A percentile compares a stretch with the other conserved stretches of the same genome.
These are phyloP conservation scores for Trichosporon sp. DNA, from an alignment of 1,284 basidiomycete genomes.

Conservation along the genomic window DNA sequence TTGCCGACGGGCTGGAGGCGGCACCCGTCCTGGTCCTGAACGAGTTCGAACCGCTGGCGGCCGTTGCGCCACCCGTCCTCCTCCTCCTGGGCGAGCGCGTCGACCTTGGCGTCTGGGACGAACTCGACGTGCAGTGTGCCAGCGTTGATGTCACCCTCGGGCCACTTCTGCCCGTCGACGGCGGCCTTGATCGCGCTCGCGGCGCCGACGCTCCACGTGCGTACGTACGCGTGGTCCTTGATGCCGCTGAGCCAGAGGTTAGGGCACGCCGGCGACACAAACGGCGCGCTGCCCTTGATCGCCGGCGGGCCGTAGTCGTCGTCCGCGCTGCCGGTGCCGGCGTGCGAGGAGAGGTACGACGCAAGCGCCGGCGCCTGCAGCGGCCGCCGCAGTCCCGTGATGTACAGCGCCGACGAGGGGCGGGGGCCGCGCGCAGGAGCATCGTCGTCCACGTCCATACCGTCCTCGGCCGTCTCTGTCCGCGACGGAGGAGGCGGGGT, in stretches of 20 bases:
- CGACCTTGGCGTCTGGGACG: not conserved
- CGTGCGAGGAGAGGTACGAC: not conserved
- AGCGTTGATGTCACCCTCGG: not conserved
- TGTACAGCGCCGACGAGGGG: conserved; percentile 33
- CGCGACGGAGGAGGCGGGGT: not conserved
- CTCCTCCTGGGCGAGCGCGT: not conserved
- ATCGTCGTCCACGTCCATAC: conserved; percentile 7
- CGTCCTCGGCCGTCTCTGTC: not conserved
- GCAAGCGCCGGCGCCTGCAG: conserved; percentile 25
- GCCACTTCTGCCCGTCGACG: not conserved
- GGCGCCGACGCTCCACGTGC: not conserved
- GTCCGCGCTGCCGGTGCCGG: not conserved
- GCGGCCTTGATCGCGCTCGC: not conserved
- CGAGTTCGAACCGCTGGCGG: not conserved
- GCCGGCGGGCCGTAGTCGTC: conserved; percentile 17
- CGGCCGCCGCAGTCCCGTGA: conserved; percentile 47
- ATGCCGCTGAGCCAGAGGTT: conserved; percentile 45
- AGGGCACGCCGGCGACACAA: conserved; percentile 26
- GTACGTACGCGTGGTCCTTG: conserved; percentile 44
- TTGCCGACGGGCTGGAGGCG: not conserved
- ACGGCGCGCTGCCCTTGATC: conserved; percentile 24
- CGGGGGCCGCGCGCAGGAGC: conserved; percentile 27
- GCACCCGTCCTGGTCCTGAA: not conserved
- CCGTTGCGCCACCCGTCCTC: not conserved
- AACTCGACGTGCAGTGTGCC: not conserved